These are phyloP conservation scores for Ambrosia artemisiifolia DNA, from an alignment of 129 eudicot species.

Conservation along the genomic window DNA sequence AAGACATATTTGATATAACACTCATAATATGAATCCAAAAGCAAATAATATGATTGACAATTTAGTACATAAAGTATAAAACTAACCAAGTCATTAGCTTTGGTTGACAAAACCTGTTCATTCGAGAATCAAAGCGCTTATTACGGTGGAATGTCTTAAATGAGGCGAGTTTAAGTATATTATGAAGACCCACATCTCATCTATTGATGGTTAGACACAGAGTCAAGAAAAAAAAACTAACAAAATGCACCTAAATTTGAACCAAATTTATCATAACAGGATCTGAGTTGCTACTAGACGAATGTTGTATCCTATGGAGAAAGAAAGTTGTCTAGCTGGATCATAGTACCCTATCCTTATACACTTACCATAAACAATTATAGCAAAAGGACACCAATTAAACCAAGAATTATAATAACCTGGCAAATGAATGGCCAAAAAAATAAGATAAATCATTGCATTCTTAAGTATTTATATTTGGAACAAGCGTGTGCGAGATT, in stretches of 20 bases:
- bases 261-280: too few relatives aligned
- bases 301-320: too few relatives aligned
- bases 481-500: too few relatives aligned
- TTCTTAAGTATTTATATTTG: too few relatives aligned
- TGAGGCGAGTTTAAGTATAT: too few relatives aligned
- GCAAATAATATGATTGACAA: conserved; percentile 20
- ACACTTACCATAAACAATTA: neutral
- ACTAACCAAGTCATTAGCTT: conserved; percentile 26
- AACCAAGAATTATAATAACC: neutral
- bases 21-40: conserved; percentile 8
- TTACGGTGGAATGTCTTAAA: too few relatives aligned
- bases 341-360: neutral
- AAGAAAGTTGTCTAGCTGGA: neutral
- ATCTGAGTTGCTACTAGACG: too few relatives aligned
- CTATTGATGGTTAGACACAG: too few relatives aligned
- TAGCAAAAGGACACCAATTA: neutral
- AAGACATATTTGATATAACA: conserved; percentile 19
- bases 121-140: conserved; percentile 28
- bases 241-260: too few relatives aligned
- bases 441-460: too few relatives aligned
- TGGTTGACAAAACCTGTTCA: conserved; percentile 22
- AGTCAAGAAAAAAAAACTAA: too few relatives aligned
- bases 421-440: neutral
- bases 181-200: too few relatives aligned
- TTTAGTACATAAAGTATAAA: conserved; percentile 30